Evolutionary conservation across 192 early-diverging fungal species (phyloP).

Genomic region (Backusella australiensis): DNA sequence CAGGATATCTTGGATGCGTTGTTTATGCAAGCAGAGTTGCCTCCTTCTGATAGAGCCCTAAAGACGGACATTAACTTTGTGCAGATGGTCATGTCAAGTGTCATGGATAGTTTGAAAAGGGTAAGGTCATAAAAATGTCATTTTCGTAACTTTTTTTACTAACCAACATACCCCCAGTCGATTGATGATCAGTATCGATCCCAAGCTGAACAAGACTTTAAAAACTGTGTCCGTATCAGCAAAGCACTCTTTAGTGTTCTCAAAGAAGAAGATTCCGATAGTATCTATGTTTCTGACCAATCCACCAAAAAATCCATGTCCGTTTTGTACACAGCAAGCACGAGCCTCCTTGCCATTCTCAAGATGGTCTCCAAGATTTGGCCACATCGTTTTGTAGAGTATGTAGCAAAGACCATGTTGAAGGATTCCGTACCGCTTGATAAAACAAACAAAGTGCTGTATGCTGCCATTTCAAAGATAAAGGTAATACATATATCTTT

Average conservation of each 20-base stretch:
- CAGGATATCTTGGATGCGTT: background rate
- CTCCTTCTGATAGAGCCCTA: background rate
- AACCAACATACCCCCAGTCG: background rate
- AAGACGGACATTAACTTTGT: conserved; percentile 45
- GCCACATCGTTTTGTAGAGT: conserved; percentile 30
- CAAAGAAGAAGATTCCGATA: conserved; percentile 21
- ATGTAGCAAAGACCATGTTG: conserved; percentile 5
- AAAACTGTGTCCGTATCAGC: background rate
- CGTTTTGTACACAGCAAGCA: conserved; percentile 15
- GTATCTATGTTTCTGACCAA: conserved; percentile 3
- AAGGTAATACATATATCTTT: conserved; percentile 1
- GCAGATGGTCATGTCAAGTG: conserved; percentile 42
- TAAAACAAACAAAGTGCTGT: conserved; percentile 15
- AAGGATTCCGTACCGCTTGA: background rate
- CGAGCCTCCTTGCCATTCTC: conserved; percentile 7
- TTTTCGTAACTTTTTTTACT: background rate
- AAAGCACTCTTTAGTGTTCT: conserved; percentile 11
- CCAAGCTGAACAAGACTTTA: conserved; percentile 9
- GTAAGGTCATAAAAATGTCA: conserved; percentile 10
- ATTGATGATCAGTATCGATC: conserved; percentile 11
- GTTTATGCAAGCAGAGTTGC: background rate
- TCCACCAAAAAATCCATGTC: conserved; percentile 21
- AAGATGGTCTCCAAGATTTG: conserved; percentile 20
- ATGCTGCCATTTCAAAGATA: conserved; percentile 18
- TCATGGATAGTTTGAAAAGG: conserved; percentile 32